Percentiles rank a stretch among this genome's conserved stretches.
phyloP scores from a whole-genome alignment of 2,329 filamentous ascomycete genomes.

The Cordyceps fumosorosea region DNA sequence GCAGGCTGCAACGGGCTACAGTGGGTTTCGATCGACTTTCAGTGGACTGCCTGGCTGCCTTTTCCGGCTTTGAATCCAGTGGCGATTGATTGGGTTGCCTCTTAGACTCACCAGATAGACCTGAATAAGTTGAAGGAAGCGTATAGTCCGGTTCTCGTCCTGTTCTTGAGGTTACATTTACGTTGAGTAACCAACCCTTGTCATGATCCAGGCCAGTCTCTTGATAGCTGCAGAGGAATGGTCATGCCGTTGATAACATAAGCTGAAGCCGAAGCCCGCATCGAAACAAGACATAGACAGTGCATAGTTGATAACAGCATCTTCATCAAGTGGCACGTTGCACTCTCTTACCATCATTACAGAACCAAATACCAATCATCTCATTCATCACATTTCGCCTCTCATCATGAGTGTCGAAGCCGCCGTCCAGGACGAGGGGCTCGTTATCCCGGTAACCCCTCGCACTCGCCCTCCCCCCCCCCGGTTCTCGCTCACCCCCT shows the following conservation, averaged over 20 bases:
- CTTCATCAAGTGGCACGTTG: neutral
- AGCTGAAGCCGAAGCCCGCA: neutral
- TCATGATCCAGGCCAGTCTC: neutral
- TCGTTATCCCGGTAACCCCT: conserved; percentile 46
- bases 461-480: conserved; percentile 16
- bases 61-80: neutral
- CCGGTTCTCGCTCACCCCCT: conserved; percentile 8
- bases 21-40: neutral
- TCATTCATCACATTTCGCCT: neutral
- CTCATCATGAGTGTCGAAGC: conserved; percentile 19
- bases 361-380: neutral
- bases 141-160: neutral
- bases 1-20: neutral
- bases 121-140: neutral
- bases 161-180: neutral
- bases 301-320: neutral
- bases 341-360: neutral
- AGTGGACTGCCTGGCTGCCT: neutral
- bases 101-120: neutral
- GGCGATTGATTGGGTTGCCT: neutral
- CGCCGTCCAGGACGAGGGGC: conserved; percentile 44
- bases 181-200: neutral
- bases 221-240: neutral
- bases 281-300: too few species aligned
- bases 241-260: neutral